These are phyloP conservation scores for Zea luxurians DNA, from an alignment of 176 grass and related monocot genomes.

Conservation along the genomic window DNA sequence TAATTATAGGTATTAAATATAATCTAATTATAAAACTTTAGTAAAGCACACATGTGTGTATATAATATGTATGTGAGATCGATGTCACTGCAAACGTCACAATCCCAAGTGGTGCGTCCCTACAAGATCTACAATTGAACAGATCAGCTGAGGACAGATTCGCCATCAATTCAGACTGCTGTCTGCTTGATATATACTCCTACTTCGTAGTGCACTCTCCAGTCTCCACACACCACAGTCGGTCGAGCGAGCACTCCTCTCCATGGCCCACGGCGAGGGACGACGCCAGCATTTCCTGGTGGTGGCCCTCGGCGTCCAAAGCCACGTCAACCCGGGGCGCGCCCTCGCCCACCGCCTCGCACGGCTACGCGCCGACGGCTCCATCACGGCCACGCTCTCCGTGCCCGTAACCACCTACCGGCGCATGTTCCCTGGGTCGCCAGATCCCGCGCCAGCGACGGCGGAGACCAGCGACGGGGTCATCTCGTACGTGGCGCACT, in stretches of 20 bases:
- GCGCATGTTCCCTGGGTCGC: constrained; percentile 35
- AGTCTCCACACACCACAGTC: no score
- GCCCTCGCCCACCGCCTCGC: constrained; percentile 37
- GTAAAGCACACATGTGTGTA: no score
- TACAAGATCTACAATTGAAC: no score
- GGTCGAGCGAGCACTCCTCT: neutral
- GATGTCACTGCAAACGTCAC: no score
- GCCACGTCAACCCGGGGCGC: constrained; percentile 44
- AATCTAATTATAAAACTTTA: no score
- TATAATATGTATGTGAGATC: no score
- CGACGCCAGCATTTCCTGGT: constrained; percentile 38
- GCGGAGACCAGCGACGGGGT: constrained; percentile 38
- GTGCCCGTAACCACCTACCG: constrained; percentile 3
- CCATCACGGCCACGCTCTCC: constrained; percentile 32
- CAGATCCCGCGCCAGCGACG: neutral
- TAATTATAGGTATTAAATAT: no score
- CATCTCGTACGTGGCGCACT: constrained; percentile 35
- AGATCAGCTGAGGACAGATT: no score
- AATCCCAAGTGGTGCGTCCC: no score
- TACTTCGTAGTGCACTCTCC: no score
- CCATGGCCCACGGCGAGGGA: constrained; percentile 3
- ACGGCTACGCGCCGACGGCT: neutral
- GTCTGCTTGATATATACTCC: no score
- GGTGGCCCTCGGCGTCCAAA: constrained; percentile 31
- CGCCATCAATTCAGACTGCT: no score